Evolutionary conservation across 768 basidiomycete species (phyloP).

Genomic region (Porphyrellus cyaneotinctus): DNA sequence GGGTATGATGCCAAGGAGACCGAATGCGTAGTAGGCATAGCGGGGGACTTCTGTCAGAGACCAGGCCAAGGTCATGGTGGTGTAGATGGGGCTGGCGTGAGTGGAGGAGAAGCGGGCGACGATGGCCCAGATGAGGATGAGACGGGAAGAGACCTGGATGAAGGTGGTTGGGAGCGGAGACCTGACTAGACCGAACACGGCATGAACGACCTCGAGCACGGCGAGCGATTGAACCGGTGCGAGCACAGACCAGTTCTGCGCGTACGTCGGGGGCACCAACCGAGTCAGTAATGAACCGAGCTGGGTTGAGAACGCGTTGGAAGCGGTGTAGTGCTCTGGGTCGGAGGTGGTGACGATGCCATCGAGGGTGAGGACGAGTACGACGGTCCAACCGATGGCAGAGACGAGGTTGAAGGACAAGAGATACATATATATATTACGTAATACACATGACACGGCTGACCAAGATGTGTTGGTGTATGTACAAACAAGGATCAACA

Average conservation of each 20-base stretch:
- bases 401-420: slow-evolving; percentile 76
- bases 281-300: slow-evolving; percentile 31
- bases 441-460: slow-evolving; percentile 5
- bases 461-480: slow-evolving; percentile 1
- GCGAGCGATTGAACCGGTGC: slow-evolving; percentile 82
- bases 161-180: slow-evolving; percentile 70
- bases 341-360: slow-evolving; percentile 38
- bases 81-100: slow-evolving; percentile 72
- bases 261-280: slow-evolving; percentile 44
- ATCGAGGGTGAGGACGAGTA: slow-evolving; percentile 54
- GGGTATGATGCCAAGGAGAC: slow-evolving; percentile 47
- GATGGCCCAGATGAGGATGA: slow-evolving; percentile 86
- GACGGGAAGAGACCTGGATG: slow-evolving; percentile 75
- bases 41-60: slow-evolving; percentile 87
- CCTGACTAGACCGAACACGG: slow-evolving; percentile 72
- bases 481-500: slow-evolving; percentile 11
- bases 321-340: slow-evolving; percentile 27
- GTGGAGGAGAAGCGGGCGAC: slow-evolving; percentile 39
- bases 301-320: slow-evolving; percentile 36
- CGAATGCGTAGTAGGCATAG: slow-evolving; percentile 80
- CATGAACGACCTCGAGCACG: slow-evolving; percentile 79
- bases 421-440: slow-evolving; percentile 48
- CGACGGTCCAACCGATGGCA: slow-evolving; percentile 66
- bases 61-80: slow-evolving; percentile 93
- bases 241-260: slow-evolving; percentile 55